Base-by-base conservation (phyloP, 805 yeast species). In the Ogataea kodamae region DNA sequence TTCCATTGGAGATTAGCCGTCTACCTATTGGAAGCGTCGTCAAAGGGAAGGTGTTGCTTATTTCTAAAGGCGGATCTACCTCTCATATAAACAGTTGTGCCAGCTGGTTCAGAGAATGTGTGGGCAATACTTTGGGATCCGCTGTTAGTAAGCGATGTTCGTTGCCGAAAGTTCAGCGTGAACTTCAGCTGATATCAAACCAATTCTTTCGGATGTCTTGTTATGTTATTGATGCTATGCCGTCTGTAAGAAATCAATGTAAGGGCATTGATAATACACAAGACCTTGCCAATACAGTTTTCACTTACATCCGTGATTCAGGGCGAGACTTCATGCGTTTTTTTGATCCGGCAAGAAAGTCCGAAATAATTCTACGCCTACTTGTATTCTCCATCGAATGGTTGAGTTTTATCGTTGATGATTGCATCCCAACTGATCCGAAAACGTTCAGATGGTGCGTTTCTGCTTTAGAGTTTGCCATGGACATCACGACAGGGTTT, bases 401-500 rank as follows among this genome's bases (percentile, higher is more conserved):
- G 98, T 81, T 92, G 11, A 76, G 87, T 37, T 90, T 88, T 52
- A 77, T 92, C 17, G 87, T 90, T 40, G 96, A 92, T 57, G 97
- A 90, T 52, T 92, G 98, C 63, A 78, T 79, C 10, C 96, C 97
- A 1, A 81, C 95, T 0, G 97, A 90, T 46, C 74, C 82, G 35
- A 83, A 79, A 49, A 90, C 97, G 0, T 92, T 92, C 54, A 69
- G 95, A 49, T 92, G 97, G 96, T 87, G 96, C 59, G 97, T 92
- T 15, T 70, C 85, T 9, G 97, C 98, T 0, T 68, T 92, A 48
- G 98, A 92, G 53, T 90, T 87, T 68, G 94, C 96, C 0, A 87
- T 88, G 95, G 87, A 82, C 46, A 80, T 90, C 75, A 88, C 96
- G 0, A 72, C 81, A 32, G 96, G 96, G 1, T 83, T 83, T 54